Evolutionary conservation across 176 grass and related monocot genomes (phyloP).

Genomic region (Carex pumila): DNA sequence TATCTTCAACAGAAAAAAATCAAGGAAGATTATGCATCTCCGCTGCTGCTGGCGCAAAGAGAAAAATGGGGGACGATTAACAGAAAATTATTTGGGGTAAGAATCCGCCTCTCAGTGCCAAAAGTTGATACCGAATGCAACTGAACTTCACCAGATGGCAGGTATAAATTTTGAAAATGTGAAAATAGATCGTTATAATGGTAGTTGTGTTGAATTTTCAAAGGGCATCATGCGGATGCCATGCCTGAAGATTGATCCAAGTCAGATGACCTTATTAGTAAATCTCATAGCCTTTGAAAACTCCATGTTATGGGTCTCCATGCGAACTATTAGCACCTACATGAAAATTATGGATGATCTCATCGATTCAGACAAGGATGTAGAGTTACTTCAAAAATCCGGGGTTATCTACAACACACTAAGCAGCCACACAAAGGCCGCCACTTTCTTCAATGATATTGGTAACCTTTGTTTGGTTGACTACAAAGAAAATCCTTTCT

Average conservation of each 20-base stretch:
- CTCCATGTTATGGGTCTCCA: too few relatives aligned
- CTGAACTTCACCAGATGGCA: too few relatives aligned
- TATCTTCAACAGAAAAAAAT: too few relatives aligned
- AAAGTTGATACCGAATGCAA: too few relatives aligned
- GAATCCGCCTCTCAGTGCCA: too few relatives aligned
- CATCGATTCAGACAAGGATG: not conserved
- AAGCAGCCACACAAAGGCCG: not conserved
- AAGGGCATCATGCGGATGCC: not conserved
- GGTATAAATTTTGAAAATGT: too few relatives aligned
- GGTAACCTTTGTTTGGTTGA: not conserved
- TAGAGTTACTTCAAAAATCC: not conserved
- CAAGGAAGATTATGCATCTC: too few relatives aligned
- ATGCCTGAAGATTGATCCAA: not conserved
- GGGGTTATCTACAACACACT: not conserved
- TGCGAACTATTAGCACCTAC: not conserved
- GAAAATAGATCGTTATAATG: too few relatives aligned
- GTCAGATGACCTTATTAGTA: not conserved
- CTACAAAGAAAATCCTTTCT: too few relatives aligned
- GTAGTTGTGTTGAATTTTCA: not conserved
- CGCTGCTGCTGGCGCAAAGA: too few relatives aligned
- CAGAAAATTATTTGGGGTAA: too few relatives aligned
- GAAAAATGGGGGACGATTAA: too few relatives aligned
- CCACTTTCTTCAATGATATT: conserved; percentile 16
- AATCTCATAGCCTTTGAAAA: not conserved
- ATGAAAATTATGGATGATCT: not conserved